Evolutionary conservation across 257 asterid species (phyloP), one percentile per base, ranked within the genome.

Genomic region (Rehmannia glutinosa): DNA sequence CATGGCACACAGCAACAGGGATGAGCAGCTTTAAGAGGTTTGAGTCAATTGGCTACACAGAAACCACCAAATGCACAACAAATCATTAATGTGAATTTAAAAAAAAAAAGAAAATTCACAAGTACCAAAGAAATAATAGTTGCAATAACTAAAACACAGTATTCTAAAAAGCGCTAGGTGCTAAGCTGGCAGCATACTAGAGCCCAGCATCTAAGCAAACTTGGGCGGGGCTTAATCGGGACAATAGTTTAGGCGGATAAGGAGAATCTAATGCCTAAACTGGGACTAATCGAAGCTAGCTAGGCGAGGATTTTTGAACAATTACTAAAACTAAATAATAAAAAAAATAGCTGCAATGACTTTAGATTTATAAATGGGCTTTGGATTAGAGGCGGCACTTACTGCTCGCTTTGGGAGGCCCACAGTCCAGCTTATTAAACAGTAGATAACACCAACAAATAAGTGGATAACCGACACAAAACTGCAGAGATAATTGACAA

Each of bases 391-490:
- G 11, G 12, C 24, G 59, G 8, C 13, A 80, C 90, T 89, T 81
- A 89, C 97, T 51, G 97, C 97, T 71, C 95, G 77, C 80, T 89
- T 89, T 3, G 95, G 97, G 50, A 89, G 95, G 21, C 95, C 95
- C 11, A 87, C 62, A 5, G 64, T 3, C 96, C 97, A 90, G 87
- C 96, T 87, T 15, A 58, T 36, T 77, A 80, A 70, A 73, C 97
- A 90, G 81, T 90, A 90, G 32, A 81, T 72, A 43, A 85, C 97
- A 15, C 97, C 97, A 74, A 90, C 92, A 52, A 80, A 73, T 74
- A 90, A 78, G 80, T 90, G 96, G 71, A 90, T 75, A 59, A 80
- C 92, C 42, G 96, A 90, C 36, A 89, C 97, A 65, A 89, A 89
- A 49, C 97, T 89, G 81, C 79, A 71, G 53, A 24, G 1, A 53